Evolutionary conservation across 2,329 filamentous ascomycete genomes (phyloP).

Genomic region (Sporothrix curviconia): DNA sequence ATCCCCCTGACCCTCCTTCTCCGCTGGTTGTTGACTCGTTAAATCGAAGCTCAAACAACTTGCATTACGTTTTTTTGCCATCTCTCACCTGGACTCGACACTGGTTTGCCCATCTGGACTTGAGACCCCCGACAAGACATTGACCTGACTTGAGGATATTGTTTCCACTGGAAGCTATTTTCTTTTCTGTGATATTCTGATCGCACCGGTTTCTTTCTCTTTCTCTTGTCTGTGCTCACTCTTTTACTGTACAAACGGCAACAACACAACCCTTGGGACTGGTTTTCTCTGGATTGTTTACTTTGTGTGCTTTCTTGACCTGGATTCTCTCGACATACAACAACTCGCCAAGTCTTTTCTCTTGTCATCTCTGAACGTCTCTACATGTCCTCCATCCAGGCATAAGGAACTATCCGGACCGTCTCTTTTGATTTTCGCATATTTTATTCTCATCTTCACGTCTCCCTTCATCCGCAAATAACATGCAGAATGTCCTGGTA

Average conservation of each 20-base stretch:
- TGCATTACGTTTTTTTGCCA: no score
- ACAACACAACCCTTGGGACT: slow-evolving; percentile 6
- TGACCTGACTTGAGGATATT: slow-evolving; percentile 7
- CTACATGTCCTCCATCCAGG: not conserved
- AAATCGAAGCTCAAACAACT: slow-evolving; percentile 18
- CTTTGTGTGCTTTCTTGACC: not conserved
- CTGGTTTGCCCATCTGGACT: not conserved
- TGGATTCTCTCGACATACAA: not conserved
- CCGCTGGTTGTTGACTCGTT: slow-evolving; percentile 19
- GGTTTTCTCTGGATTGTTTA: not conserved
- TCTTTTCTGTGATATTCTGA: not conserved
- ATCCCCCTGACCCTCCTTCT: not conserved
- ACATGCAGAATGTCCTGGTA: slow-evolving; percentile 53
- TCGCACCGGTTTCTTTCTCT: not conserved
- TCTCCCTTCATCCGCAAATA: slow-evolving; percentile 26
- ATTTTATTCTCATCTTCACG: slow-evolving; percentile 4
- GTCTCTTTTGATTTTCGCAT: not conserved
- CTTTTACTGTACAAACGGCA: not conserved
- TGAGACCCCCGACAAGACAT: not conserved
- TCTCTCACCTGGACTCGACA: slow-evolving; percentile 1
- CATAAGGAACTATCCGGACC: not conserved
- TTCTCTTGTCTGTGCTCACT: not conserved
- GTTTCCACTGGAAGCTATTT: not conserved
- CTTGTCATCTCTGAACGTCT: slow-evolving; percentile 6
- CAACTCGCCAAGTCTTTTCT: not conserved